Base-by-base conservation (phyloP, 768 basidiomycete genomes). In the Saitozyma sp. region DNA sequence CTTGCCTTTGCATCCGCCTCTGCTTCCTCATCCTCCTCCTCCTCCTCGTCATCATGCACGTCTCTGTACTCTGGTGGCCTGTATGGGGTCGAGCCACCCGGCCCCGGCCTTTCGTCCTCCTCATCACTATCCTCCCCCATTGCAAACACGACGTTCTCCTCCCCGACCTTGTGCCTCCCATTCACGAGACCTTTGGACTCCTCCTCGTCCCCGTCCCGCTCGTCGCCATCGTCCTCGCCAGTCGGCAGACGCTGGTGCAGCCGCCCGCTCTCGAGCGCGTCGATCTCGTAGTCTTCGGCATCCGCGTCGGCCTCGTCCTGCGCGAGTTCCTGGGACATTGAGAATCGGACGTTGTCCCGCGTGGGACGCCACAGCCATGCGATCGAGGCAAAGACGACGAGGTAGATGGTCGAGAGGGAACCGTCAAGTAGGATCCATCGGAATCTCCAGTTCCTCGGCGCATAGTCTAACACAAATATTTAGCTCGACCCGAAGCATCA, bases 341-440 rank as follows among this genome's bases (percentile, higher is more conserved):
- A 87, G 64, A 99, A 86, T 78, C 69, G 76, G 48, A 75, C 51
- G 65, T 81, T 81, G 67, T 78, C 69, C 3, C 76, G 66, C 53
- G 79, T 69, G 77, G 29, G 96, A 42, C 93, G 86, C 95, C 96
- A 99, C 38, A 98, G 83, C 80, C 86, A 96, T 1, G 90, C 86
- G 65, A 97, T 92, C 9, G 85, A 82, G 63, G 82, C 81, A 78
- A 98, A 98, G 41, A 88, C 86, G 38, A 84, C 81, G 51, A 96
- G 84, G 78, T 95, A 98, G 29, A 98, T 86, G 51, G 94, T 83
- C 1, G 90, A 87, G 50, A 98, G 84, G 84, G 92, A 98, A 16
- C 94, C 96, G 73, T 99, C 96, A 48, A 99, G 84, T 7, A 99
- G 83, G 89, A 92, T 92, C 96, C 96, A 99, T 53, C 94, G 88